Base-by-base conservation (phyloP, 345 rosid genomes). In the Citrus cavaleriei region DNA sequence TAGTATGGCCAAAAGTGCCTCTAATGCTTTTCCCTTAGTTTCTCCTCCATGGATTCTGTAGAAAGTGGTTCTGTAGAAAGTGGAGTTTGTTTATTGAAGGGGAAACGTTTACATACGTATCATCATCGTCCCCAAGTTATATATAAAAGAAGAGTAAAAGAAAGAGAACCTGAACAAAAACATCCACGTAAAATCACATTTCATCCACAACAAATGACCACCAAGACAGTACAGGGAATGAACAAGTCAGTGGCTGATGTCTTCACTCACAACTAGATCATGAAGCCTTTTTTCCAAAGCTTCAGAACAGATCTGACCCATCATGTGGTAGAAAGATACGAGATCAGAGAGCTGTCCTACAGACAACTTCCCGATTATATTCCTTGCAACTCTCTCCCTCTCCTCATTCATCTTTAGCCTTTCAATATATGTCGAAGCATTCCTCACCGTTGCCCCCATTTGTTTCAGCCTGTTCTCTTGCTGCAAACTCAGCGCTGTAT, bases 381-480 rank as follows among this genome's bases (percentile, higher is more conserved):
- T 74, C 51, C 79, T 79, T 28, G 89, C 91, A 6, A 76, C 19
- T 68, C 58, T 84, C 68, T 88, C 91, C 73, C 87, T 85, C 69
- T 84, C 88, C 28, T 85, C 88, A 25, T 84, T 86, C 83, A 78
- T 73, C 72, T 82, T 88, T 83, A 90, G 19, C 62, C 68, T 81
- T 57, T 88, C 77, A 25, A 80, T 75, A 77, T 85, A 89, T 49
- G 79, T 78, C 10, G 81, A 77, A 7, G 85, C 87, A 85, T 91
- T 88, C 77, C 93, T 89, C 77, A 91, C 93, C 6, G 93, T 91
- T 1, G 91, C 95, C 9, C 95, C 93, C 89, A 91, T 86, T 79
- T 91, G 91, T 84, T 87, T 86, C 80, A 91, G 78, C 88, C 95
- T 86, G 0, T 81, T 89, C 83, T 91, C 93, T 65, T 91, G 90